Conservation (phyloP, 352 stramenopile genomes). For the Aphanomyces astaci region DNA sequence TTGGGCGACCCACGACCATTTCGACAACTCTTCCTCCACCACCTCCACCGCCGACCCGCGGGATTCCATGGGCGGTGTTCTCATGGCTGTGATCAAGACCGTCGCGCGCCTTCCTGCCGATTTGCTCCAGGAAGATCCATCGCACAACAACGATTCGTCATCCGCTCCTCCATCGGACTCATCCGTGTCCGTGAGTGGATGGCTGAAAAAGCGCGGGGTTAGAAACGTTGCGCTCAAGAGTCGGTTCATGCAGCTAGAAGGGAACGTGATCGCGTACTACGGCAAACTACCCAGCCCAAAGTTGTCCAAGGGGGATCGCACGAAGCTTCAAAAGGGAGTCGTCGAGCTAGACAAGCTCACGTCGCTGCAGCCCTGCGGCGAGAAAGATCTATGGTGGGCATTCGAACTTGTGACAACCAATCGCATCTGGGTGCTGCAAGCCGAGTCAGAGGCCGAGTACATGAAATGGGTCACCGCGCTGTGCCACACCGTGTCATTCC, state of each 20-base stretch:
- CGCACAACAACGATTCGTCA: conserved; percentile 32
- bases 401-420: conserved; percentile 70
- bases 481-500: conserved; percentile 73
- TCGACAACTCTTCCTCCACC: neutral
- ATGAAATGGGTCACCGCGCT: conserved; percentile 72
- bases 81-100: conserved; percentile 78
- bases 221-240: conserved; percentile 77
- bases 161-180: neutral
- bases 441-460: conserved; percentile 68
- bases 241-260: conserved; percentile 79
- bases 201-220: conserved; percentile 74
- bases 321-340: conserved; percentile 48
- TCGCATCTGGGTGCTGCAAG: conserved; percentile 70
- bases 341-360: conserved; percentile 78
- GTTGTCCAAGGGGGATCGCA: conserved; percentile 60
- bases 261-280: conserved; percentile 68
- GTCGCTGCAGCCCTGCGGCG: conserved; percentile 69
- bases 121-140: conserved; percentile 58
- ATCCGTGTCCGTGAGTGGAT: conserved; percentile 33
- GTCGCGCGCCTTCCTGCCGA: conserved; percentile 64
- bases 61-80: neutral
- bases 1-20: conserved; percentile 7
- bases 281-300: conserved; percentile 80
- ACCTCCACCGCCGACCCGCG: neutral
- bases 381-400: conserved; percentile 40